Base-by-base conservation (phyloP, 2,329 filamentous ascomycete genomes). In the Exophiala bonariae region DNA sequence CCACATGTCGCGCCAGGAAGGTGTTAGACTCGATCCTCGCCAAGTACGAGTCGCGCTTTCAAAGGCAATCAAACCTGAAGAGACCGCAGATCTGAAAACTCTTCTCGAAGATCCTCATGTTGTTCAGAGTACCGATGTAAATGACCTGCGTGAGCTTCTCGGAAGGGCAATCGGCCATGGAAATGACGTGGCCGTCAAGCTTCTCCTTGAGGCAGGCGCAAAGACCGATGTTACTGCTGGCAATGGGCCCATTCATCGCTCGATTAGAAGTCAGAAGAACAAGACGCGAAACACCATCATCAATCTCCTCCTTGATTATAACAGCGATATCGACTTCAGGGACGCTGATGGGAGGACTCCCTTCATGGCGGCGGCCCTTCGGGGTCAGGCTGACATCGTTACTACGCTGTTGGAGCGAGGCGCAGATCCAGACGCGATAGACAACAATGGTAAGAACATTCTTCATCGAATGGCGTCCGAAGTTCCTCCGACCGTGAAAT, bases 381-480 rank as follows among this genome's bases (percentile, higher is more conserved):
- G 44, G 2, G 49, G 45, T 13, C 44, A 44, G 16, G 26, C 36
- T 22, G 49, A 52, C 41, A 44, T 48, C 28, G 35, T 45, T 4
- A 31, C 16, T 13, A 52, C 45, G 13, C 31, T 52, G 20, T 36
- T 52, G 23, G 35, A 20, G 2, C 36, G 30, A 6, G 49, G 49
- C 22, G 49, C 44, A 5, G 44, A 52, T 38, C 40, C 45, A 11
- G 41, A 44, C 37, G 31, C 41, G 23, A 40, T 39, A 14, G 49
- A 52, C 32, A 16, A 38, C 10, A 22, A 23, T 16, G 44, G 49
- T 20, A 52, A 37, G 33, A 52, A 57, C 18, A 61, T 62, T 10
- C 36, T 58, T 14, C 71, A 73, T 49, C 72, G 71, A 47, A 58
- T 74, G 28, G 71, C 70, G 1, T 69, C 69, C 10, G 71, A 74